phyloP scores from a whole-genome alignment of 495 filamentous ascomycete genomes.

The Platismatia glauca region DNA sequence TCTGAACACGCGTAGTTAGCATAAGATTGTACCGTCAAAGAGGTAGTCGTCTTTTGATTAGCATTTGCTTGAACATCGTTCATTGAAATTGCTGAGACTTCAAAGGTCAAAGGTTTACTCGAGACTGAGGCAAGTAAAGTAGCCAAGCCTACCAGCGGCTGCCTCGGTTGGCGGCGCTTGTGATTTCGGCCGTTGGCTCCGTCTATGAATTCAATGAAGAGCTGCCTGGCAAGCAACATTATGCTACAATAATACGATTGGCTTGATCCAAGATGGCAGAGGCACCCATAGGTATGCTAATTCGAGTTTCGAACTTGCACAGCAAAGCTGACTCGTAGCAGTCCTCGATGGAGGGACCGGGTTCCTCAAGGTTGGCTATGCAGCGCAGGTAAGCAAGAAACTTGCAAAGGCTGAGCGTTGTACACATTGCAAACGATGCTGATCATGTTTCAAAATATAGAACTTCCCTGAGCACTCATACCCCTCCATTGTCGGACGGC shows the following conservation, averaged over 20 bases:
- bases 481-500: conserved; percentile 95
- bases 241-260: neutral
- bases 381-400: conserved; percentile 55
- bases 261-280: conserved; percentile 47
- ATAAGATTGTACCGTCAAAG: too few relatives aligned
- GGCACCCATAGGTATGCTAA: conserved; percentile 58
- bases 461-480: conserved; percentile 99
- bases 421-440: conserved; percentile 1
- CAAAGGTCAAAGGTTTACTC: neutral
- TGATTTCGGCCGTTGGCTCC: neutral
- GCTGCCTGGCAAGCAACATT: conserved; percentile 8
- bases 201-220: neutral
- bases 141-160: neutral
- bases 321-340: conserved; percentile 34
- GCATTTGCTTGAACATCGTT: too few relatives aligned
- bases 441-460: conserved; percentile 32
- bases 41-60: too few relatives aligned
- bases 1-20: too few relatives aligned
- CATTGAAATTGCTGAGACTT: too few relatives aligned
- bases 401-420: neutral
- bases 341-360: conserved; percentile 99
- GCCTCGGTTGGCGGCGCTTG: neutral
- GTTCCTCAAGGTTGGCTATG: conserved; percentile 99
- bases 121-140: neutral
- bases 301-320: conserved; percentile 2